Conservation (phyloP, 441 rosid species). For the Populus trichocarpa region DNA sequence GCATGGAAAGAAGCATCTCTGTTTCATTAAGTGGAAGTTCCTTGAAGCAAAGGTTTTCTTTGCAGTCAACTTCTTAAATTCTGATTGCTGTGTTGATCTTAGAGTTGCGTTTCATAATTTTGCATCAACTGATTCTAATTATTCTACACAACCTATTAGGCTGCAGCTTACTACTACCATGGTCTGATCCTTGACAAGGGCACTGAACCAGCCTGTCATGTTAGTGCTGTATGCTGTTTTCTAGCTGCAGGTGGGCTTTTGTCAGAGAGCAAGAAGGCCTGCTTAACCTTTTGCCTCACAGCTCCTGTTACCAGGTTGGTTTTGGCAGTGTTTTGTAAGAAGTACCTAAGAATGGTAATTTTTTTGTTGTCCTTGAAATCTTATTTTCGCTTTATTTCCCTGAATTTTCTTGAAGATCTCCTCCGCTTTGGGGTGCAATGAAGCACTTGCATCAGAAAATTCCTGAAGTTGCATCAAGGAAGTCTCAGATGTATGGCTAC, state of each 20-base stretch:
- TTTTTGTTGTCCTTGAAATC: neutral
- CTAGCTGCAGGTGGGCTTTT: slow-evolving; percentile 78
- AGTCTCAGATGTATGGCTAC: slow-evolving; percentile 80
- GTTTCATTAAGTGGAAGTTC: slow-evolving; percentile 85
- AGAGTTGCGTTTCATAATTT: neutral
- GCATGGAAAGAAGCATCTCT: slow-evolving; percentile 65
- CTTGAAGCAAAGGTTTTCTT: slow-evolving; percentile 78
- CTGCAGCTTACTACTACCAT: slow-evolving; percentile 90
- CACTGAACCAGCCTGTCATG: slow-evolving; percentile 58
- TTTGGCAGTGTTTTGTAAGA: neutral
- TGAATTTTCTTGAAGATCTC: slow-evolving; percentile 40
- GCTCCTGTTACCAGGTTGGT: slow-evolving; percentile 73
- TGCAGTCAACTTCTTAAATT: neutral
- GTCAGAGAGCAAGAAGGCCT: slow-evolving; percentile 80
- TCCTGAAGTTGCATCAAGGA: slow-evolving; percentile 76
- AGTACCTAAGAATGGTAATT: neutral
- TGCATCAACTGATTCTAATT: neutral
- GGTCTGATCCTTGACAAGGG: slow-evolving; percentile 87
- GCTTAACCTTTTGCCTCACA: slow-evolving; percentile 72
- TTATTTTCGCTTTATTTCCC: neutral
- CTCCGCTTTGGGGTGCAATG: slow-evolving; percentile 87
- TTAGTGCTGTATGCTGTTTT: slow-evolving; percentile 76
- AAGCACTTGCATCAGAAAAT: slow-evolving; percentile 77
- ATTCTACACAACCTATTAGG: slow-evolving; percentile 37
- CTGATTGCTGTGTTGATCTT: neutral